Evolutionary conservation across 176 grass and related monocot genomes (phyloP), one percentile per base, ranked within the genome.

Genomic region (Hsuehochloa calcarea): DNA sequence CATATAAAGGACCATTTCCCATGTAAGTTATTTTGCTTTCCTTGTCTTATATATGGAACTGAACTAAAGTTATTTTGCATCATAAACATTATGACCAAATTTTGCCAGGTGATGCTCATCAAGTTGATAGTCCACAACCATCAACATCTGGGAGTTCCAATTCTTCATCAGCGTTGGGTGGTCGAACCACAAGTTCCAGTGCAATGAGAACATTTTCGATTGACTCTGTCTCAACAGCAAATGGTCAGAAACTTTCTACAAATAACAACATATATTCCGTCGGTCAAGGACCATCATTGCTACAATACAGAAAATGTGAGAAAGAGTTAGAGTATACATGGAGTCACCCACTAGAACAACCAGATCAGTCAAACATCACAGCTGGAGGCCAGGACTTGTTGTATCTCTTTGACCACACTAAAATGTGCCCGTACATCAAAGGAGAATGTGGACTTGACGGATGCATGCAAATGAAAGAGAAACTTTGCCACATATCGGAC

Each of bases 71-170:
- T 75, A 39, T 74, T 81, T 81, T 43, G 19, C 75, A 46, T 80
- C 65, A 64, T 88, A 68, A n/a, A n/a, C n/a, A n/a, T n/a, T 87
- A 44, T 82, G 37, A n/a, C 43, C 3, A 47, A 81, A 37, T 61
- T 71, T 79, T 85, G 54, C 61, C 54, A 94, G 92, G 72, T 80
- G 85, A 88, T 61, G 60, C 44, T 17, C 46, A 76, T 72, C 74
- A 70, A 78, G 74, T 82, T 77, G 65, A 76, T 82, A 85, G 69
- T 76, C 70, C 78, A 76, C 85, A 90, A 66, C 65, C 77, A 35
- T 90, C 67, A 11, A 81, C 70, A 10, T 90, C 82, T 75, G 72
- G 84, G 64, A 85, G 79, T 77, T 85, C 78, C 78, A 88, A 74
- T 74, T 73, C 81, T 68, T 66, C 50, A 4, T 68, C 81, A 67